Percentiles rank a stretch among this genome's conserved stretches.
These are phyloP conservation scores for Metschnikowia gelsemii DNA, from an alignment of 805 yeast species.

Conservation along the genomic window DNA sequence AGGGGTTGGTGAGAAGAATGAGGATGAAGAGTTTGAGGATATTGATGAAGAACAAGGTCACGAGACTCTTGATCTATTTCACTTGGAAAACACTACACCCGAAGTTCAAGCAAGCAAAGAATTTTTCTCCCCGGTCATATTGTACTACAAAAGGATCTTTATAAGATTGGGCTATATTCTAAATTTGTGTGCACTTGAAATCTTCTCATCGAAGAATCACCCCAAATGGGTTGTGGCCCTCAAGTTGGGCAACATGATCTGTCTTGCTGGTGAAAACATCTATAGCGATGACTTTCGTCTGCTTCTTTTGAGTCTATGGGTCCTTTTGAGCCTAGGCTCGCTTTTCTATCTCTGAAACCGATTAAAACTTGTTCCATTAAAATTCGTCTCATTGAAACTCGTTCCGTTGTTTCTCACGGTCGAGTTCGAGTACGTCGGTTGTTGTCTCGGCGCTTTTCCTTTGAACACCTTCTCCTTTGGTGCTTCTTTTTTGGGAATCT, in stretches of 20 bases:
- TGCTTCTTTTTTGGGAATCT: too few species aligned
- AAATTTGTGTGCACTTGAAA: slow-evolving; percentile 7
- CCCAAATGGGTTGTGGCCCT: neutral
- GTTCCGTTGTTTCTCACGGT: too few species aligned
- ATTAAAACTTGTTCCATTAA: too few species aligned
- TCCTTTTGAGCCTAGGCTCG: neutral
- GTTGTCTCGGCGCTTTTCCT: too few species aligned
- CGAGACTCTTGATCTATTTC: slow-evolving; percentile 3
- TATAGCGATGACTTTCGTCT: slow-evolving; percentile 1
- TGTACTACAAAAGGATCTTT: neutral
- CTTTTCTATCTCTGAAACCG: too few species aligned
- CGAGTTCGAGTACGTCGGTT: too few species aligned
- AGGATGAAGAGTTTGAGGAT: neutral
- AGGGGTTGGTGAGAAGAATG: neutral
- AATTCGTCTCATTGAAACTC: too few species aligned
- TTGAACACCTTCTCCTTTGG: too few species aligned
- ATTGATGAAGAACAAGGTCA: neutral
- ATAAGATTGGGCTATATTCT: slow-evolving; percentile 4
- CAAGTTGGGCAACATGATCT: slow-evolving; percentile 2
- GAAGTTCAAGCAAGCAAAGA: too few species aligned
- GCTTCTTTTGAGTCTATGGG: slow-evolving; percentile 2
- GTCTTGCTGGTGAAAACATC: slow-evolving; percentile 5
- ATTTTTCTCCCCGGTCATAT: neutral
- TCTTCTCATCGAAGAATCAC: neutral
- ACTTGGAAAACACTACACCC: neutral